Evolutionary conservation across 176 grass and related monocot species (phyloP).

Genomic region (Oropetium thomaeum): DNA sequence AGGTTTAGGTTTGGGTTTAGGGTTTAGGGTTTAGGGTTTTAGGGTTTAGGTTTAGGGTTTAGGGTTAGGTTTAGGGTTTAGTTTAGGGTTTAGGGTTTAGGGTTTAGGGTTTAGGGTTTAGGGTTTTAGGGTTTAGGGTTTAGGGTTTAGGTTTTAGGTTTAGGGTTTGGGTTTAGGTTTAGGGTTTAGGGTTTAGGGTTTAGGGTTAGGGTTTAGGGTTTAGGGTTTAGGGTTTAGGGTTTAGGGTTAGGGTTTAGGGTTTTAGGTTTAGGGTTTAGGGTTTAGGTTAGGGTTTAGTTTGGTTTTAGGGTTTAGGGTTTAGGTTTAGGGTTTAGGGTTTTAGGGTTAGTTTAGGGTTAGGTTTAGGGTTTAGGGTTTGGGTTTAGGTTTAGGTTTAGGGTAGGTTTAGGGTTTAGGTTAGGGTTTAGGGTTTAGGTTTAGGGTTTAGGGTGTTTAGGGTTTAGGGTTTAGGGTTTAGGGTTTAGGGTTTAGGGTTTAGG

Average conservation of each 20-base stretch:
- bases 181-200: background rate
- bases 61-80: background rate
- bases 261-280: background rate
- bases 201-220: background rate
- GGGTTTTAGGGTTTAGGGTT: background rate
- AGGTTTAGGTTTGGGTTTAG: too few species aligned
- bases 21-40: too few species aligned
- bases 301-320: background rate
- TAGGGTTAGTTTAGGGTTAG: too few species aligned
- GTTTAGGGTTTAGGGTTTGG: conserved; percentile 28
- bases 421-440: background rate
- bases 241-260: background rate
- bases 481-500: background rate
- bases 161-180: background rate
- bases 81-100: conserved; percentile 7
- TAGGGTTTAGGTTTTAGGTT: background rate
- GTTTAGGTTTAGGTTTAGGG: background rate
- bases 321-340: background rate
- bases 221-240: background rate
- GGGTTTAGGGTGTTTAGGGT: background rate
- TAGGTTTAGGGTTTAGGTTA: background rate
- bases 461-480: background rate
- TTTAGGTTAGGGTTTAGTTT: background rate
- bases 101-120: background rate
- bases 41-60: too few species aligned